Conservation (phyloP, 768 basidiomycete genomes). For the Mycena chlorophos region DNA sequence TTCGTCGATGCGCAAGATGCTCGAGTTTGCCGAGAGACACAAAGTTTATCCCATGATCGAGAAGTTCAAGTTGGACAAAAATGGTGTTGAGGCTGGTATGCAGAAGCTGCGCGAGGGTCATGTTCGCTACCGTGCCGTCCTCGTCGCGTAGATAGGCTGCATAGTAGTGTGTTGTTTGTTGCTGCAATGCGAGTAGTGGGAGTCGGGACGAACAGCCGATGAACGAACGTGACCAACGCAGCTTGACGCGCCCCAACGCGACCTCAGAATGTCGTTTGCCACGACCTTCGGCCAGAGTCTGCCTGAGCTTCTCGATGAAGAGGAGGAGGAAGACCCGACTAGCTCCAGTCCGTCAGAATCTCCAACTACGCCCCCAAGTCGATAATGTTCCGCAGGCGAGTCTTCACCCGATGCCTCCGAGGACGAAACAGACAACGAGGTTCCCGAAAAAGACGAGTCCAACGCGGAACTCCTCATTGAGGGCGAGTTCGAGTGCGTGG, state of each 20-base stretch:
- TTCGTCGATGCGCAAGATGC: conserved; percentile 24
- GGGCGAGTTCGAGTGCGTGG: conserved; percentile 61
- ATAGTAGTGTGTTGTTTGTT: too few species aligned
- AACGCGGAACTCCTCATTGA: conserved; percentile 54
- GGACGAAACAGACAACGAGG: conserved; percentile 10
- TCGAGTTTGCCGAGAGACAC: conserved; percentile 35
- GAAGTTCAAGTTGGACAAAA: conserved; percentile 30
- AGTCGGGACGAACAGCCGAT: too few species aligned
- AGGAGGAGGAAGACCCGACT: too few species aligned
- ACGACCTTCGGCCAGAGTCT: too few species aligned
- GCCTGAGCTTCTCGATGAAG: too few species aligned
- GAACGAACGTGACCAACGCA: too few species aligned
- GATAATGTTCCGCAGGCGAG: neutral
- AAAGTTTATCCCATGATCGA: conserved; percentile 30
- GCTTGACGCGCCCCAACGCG: too few species aligned
- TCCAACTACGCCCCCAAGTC: neutral
- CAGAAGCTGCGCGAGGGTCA: conserved; percentile 11
- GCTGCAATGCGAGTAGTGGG: too few species aligned
- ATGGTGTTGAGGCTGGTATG: conserved; percentile 23
- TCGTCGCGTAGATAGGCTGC: conserved; percentile 13
- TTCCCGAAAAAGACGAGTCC: conserved; percentile 11
- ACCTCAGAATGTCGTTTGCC: too few species aligned
- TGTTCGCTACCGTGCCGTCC: conserved; percentile 11
- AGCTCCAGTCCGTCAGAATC: neutral
- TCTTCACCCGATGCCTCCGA: conserved; percentile 16